Percentiles rank a stretch among this genome's conserved stretches.
Evolutionary conservation across 345 rosid species (phyloP).

Genomic region (Hypericum perforatum): DNA sequence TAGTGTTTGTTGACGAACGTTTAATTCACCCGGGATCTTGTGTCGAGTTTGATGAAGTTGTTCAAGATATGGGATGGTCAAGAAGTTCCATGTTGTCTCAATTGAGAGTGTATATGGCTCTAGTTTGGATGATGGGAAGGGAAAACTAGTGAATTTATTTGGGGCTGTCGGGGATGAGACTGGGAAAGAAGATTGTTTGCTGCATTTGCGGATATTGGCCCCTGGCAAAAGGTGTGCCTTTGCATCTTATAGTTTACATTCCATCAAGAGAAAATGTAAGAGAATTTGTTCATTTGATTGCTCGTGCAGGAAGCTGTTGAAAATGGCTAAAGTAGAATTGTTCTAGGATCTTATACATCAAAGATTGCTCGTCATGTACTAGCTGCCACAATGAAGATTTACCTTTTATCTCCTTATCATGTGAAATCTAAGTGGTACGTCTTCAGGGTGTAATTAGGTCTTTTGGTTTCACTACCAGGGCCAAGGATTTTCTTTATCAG

Average conservation of each 20-base stretch:
- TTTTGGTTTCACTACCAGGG: constrained; percentile 44
- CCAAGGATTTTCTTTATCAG: constrained; percentile 85
- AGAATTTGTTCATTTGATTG: constrained; percentile 7
- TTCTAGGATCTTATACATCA: constrained; percentile 70
- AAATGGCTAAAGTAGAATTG: constrained; percentile 61
- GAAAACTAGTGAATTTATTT: constrained; percentile 41
- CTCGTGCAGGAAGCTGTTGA: constrained; percentile 54
- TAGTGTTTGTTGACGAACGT: constrained; percentile 69
- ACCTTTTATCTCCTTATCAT: neutral
- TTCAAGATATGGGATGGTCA: constrained; percentile 43
- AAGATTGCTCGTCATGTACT: constrained; percentile 81
- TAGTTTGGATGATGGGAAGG: constrained; percentile 35
- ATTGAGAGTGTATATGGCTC: constrained; percentile 42
- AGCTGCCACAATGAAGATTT: constrained; percentile 80
- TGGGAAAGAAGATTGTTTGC: constrained; percentile 77
- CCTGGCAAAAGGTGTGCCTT: constrained; percentile 59
- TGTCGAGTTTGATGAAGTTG: constrained; percentile 19
- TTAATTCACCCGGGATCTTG: constrained; percentile 23
- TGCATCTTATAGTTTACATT: constrained; percentile 4
- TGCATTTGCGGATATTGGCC: constrained; percentile 49
- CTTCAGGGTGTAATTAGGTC: no score
- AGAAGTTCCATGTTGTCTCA: constrained; percentile 53
- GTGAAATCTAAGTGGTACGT: no score
- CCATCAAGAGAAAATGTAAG: neutral
- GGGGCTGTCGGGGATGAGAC: constrained; percentile 50